Conservation (phyloP, 768 basidiomycete species). For the Termitomyces sp. region DNA sequence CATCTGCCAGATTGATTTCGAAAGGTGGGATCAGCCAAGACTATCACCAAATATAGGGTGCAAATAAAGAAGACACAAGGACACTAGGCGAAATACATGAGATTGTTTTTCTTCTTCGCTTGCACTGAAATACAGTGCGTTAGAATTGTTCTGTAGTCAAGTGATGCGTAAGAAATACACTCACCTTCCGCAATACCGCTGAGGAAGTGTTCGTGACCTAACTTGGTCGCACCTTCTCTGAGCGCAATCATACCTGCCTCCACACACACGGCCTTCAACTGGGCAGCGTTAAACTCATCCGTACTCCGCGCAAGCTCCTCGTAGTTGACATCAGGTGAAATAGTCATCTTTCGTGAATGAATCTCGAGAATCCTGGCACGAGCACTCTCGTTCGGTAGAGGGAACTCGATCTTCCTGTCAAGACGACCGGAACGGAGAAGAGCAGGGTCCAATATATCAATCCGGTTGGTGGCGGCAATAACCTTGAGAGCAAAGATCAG, state of each 20-base stretch:
- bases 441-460: slow-evolving; percentile 97
- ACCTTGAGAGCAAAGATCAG: slow-evolving; percentile 48
- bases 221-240: slow-evolving; percentile 83
- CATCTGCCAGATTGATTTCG: background rate
- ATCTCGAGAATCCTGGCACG: slow-evolving; percentile 95
- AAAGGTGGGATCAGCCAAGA: background rate
- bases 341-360: slow-evolving; percentile 94
- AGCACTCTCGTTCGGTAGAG: slow-evolving; percentile 93
- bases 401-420: slow-evolving; percentile 98
- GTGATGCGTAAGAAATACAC: slow-evolving; percentile 16
- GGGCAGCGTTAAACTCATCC: slow-evolving; percentile 98
- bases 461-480: slow-evolving; percentile 97
- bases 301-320: slow-evolving; percentile 95
- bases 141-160: background rate
- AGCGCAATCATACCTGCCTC: slow-evolving; percentile 99
- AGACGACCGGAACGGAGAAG: slow-evolving; percentile 97
- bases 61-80: background rate
- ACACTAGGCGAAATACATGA: slow-evolving; percentile 85
- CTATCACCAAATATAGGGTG: background rate
- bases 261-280: slow-evolving; percentile 96
- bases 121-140: slow-evolving; percentile 60
- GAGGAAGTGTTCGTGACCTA: slow-evolving; percentile 94
- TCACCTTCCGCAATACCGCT: slow-evolving; percentile 84
- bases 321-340: slow-evolving; percentile 86
- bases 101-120: slow-evolving; percentile 99